Conservation (phyloP, 306 rosid species). For the Cajanus cajan region DNA sequence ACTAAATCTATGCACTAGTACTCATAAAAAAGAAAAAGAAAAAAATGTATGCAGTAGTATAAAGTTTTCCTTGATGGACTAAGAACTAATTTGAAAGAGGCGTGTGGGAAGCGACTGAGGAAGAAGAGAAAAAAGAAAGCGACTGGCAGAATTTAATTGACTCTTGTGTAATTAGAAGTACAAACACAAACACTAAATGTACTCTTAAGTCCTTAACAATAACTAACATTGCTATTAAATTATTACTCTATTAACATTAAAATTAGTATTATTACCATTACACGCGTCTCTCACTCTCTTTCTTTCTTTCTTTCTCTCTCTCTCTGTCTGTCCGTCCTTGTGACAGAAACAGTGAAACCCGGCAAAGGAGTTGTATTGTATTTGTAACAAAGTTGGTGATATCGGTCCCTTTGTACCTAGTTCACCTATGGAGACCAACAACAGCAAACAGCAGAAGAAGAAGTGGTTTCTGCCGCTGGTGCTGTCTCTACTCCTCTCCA, state of each 20-base stretch:
- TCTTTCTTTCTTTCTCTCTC: background rate
- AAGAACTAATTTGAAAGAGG: background rate
- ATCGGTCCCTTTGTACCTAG: background rate
- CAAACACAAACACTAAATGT: background rate
- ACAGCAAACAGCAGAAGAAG: conserved; percentile 37
- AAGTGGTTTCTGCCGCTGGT: conserved; percentile 39
- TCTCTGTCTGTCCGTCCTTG: background rate
- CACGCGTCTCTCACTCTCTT: too few relatives aligned
- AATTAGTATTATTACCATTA: background rate
- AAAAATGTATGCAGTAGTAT: background rate
- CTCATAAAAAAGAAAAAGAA: background rate
- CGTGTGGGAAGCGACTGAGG: background rate
- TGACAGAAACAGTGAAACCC: background rate
- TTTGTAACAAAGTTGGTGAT: background rate
- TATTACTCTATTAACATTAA: background rate
- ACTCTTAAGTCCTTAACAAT: background rate
- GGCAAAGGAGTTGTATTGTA: background rate
- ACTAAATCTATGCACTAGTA: too few relatives aligned
- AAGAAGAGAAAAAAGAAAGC: background rate
- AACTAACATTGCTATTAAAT: background rate
- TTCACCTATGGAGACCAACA: conserved; percentile 41
- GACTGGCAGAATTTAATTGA: background rate
- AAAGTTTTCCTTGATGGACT: background rate
- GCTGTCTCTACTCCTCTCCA: conserved; percentile 38
- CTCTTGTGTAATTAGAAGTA: background rate